Evolutionary conservation across 179 eudicot genomes (phyloP), one percentile per base, ranked within the genome.

Genomic region (Heliamphora pulchella): DNA sequence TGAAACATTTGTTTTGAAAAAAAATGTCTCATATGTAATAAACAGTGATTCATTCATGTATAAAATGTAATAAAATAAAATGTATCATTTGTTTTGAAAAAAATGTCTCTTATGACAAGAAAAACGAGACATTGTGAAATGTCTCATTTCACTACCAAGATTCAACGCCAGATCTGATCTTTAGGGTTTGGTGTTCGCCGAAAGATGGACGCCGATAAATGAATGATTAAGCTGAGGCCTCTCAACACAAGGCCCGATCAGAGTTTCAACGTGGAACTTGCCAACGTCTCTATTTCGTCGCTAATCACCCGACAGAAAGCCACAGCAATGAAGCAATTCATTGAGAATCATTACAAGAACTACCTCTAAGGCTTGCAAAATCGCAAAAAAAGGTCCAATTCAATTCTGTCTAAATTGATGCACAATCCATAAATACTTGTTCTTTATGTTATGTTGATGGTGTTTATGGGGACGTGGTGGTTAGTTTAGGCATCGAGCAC

Each of bases 271-370:
- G 31, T 41, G 84, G 78, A 90, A 89, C 43, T 74, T 87, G n/a
- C n/a, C 13, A 87, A 87, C 17, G 84, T 80, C 54, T 78, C 90
- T 31, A 89, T 88, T 74, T 89, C 89, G 47, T 90, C 94, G 22
- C 89, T 89, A 79, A 92, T 90, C 14, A 90, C 94, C 8, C 66
- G 87, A 3, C 94, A 90, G 89, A 89, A 90, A 57, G 87, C 91
- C 9, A 92, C 89, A 11, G 94, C 94, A 0, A 92, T 92, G 0
- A 90, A 90, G 75, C 87, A 90, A 89, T 22, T 90, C 59, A 90
- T 89, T 61, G 94, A 90, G 85, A 89, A 90, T 82, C 94, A 90
- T 73, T 90, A 90, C 75, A 86, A 85, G 87, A 90, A 90, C 75
- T 84, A 90, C 74, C 59, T 89, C 46, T 89, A 90, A 74, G 91